Percentiles rank a stretch among this genome's conserved stretches.
Conservation (phyloP, 1,284 basidiomycete genomes). For the Salmacisia buchloeana region DNA sequence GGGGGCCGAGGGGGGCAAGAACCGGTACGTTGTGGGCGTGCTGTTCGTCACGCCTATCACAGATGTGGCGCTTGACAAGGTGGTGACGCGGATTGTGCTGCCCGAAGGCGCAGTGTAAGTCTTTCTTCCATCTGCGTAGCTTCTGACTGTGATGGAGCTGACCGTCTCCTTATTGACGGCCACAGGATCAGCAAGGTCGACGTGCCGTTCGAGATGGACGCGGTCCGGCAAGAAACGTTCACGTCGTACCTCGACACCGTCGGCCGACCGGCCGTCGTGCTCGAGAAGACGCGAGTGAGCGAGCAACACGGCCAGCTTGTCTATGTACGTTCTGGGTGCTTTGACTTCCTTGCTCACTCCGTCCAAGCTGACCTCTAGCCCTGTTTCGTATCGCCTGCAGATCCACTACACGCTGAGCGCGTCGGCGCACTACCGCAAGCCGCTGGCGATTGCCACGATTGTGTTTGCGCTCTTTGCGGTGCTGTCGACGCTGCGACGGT, state of each 20-base stretch:
- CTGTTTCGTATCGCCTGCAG: not conserved
- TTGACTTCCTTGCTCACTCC: not conserved
- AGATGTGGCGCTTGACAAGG: conserved; percentile 70
- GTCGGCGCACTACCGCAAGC: conserved; percentile 27
- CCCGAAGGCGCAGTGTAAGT: conserved; percentile 90
- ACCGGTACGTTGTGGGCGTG: conserved; percentile 65
- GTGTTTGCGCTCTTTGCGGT: conserved; percentile 16
- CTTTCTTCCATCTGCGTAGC: not conserved
- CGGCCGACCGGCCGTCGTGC: conserved; percentile 72
- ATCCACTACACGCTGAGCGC: conserved; percentile 31
- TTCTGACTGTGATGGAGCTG: not conserved
- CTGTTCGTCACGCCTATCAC: conserved; percentile 80
- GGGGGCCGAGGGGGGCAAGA: conserved; percentile 55
- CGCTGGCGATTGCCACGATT: conserved; percentile 19
- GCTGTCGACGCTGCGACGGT: conserved; percentile 20
- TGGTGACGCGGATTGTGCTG: conserved; percentile 71
- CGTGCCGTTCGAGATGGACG: conserved; percentile 70
- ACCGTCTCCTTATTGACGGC: not conserved
- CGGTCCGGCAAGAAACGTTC: conserved; percentile 62
- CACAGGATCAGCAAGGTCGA: conserved; percentile 68
- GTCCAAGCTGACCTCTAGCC: not conserved
- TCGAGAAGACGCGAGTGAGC: conserved; percentile 54
- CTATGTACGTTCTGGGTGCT: conserved; percentile 11
- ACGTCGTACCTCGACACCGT: conserved; percentile 88
- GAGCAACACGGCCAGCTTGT: conserved; percentile 20